These are phyloP conservation scores for Corymbia calophylla DNA, from an alignment of 441 rosid genomes.

Conservation along the genomic window DNA sequence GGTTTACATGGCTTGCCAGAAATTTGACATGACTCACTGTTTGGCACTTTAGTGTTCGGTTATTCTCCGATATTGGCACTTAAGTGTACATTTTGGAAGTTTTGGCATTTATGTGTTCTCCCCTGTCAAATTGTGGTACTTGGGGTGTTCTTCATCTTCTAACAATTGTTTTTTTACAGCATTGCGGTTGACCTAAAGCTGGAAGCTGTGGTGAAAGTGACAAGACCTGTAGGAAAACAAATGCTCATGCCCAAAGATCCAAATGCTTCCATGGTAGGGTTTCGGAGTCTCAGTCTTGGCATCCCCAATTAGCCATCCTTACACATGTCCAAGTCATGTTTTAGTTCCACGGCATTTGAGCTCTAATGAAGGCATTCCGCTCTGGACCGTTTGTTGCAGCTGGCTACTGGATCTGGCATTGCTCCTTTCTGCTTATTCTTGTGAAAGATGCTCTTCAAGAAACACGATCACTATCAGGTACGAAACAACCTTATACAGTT, in stretches of 20 bases:
- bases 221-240: slow-evolving; percentile 96
- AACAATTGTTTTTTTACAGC: neutral
- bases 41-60: no score
- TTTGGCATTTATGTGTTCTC: no score
- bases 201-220: slow-evolving; percentile 72
- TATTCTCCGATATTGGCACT: no score
- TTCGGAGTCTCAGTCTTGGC: neutral
- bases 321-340: neutral
- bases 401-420: slow-evolving; percentile 83
- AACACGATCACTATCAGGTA: slow-evolving; percentile 83
- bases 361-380: neutral
- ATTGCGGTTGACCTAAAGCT: slow-evolving; percentile 75
- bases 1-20: no score
- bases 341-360: neutral
- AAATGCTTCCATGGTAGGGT: slow-evolving; percentile 77
- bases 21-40: no score
- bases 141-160: no score
- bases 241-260: slow-evolving; percentile 98
- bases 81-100: no score
- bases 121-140: no score
- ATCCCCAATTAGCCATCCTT: neutral
- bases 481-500: neutral
- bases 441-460: slow-evolving; percentile 96
- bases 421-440: slow-evolving; percentile 86
- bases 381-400: slow-evolving; percentile 31